Conservation (phyloP, 805 yeast genomes). For the Citeromyces matritensis region DNA sequence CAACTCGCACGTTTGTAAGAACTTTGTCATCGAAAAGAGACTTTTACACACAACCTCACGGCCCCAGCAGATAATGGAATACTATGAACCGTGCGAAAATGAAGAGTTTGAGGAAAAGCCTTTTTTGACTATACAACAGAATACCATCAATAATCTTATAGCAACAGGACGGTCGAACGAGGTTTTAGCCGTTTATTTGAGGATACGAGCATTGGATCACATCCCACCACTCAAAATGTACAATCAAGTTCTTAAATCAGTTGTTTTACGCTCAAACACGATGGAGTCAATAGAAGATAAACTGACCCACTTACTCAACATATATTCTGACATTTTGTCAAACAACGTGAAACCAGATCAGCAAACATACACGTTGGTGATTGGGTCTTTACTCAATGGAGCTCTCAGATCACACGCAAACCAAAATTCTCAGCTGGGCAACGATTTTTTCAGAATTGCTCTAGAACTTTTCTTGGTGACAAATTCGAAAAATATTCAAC, state of each 20-base stretch:
- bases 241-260: constrained; percentile 38
- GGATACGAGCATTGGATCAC: constrained; percentile 16
- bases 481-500: constrained; percentile 3
- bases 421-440: constrained; percentile 18
- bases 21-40: constrained; percentile 7
- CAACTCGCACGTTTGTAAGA: constrained; percentile 12
- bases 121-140: constrained; percentile 4
- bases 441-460: constrained; percentile 33
- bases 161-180: constrained; percentile 13
- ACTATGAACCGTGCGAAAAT: neutral
- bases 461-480: constrained; percentile 24
- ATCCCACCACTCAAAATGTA: constrained; percentile 37
- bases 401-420: constrained; percentile 22
- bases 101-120: constrained; percentile 1
- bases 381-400: constrained; percentile 35
- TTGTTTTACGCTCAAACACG: constrained; percentile 30
- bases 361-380: constrained; percentile 35
- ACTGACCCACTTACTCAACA: constrained; percentile 46
- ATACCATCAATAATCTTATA: constrained; percentile 11
- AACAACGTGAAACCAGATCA: constrained; percentile 38
- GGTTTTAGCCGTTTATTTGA: constrained; percentile 14
- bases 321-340: constrained; percentile 51
- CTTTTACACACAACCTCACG: neutral
- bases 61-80: constrained; percentile 2
- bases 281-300: constrained; percentile 41